Evolutionary conservation across 371 early-diverging fungal species (phyloP).

Genomic region (Mortierella sp.): DNA sequence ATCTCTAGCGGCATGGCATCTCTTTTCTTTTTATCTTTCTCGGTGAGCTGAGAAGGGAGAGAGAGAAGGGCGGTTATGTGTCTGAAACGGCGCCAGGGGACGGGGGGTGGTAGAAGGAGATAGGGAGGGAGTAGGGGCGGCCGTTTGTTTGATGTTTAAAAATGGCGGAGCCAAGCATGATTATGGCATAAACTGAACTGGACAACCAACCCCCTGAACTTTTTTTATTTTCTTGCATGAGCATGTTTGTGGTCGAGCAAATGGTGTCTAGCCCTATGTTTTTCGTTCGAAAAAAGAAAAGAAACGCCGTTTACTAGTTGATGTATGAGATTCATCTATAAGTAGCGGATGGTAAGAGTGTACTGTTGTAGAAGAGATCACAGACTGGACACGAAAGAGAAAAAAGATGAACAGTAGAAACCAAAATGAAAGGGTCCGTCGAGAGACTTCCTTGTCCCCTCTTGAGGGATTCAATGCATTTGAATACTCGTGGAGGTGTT

Average conservation of each 20-base stretch:
- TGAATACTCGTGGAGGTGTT: too few species aligned
- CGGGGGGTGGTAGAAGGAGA: not conserved
- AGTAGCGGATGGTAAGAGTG: too few species aligned
- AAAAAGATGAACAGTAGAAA: too few species aligned
- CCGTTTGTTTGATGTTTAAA: not conserved
- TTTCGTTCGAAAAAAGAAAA: too few species aligned
- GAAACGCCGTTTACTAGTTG: too few species aligned
- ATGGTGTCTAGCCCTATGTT: too few species aligned
- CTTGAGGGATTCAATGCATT: too few species aligned
- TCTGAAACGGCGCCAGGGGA: constrained; percentile 6
- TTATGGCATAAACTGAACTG: not conserved
- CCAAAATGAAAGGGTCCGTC: too few species aligned
- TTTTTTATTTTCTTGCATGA: not conserved
- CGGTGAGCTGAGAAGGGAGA: not conserved
- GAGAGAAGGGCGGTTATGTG: not conserved
- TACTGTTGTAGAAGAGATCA: too few species aligned
- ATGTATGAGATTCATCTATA: too few species aligned
- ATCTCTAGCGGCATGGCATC: not conserved
- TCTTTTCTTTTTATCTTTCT: not conserved
- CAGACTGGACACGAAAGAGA: too few species aligned
- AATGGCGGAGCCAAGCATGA: not conserved
- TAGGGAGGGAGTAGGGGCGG: not conserved
- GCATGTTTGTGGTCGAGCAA: not conserved
- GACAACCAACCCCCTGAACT: not conserved
- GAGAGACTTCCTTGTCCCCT: too few species aligned